These are phyloP conservation scores for Planoprotostelium fungivorum DNA, from an alignment of 78 protist genomes.

Conservation along the genomic window DNA sequence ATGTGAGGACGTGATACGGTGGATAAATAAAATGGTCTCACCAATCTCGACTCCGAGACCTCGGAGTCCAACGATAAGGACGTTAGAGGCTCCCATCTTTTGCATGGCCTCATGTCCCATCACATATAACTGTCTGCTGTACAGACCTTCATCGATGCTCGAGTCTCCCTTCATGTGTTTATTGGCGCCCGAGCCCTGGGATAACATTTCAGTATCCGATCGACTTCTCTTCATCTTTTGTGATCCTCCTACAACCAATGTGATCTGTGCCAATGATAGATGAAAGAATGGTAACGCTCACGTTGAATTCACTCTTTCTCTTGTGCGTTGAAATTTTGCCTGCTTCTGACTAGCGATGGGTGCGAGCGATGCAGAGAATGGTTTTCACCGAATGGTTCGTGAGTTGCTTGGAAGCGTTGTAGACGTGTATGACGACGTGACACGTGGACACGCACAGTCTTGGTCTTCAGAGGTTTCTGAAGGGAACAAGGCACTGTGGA, in stretches of 20 bases:
- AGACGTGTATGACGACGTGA: too few species aligned
- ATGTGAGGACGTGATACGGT: slow-evolving; percentile 84
- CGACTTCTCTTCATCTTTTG: too few species aligned
- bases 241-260: neutral
- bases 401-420: too few species aligned
- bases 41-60: slow-evolving; percentile 97
- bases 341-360: too few species aligned
- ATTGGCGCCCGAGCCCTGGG: neutral
- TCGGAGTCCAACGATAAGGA: slow-evolving; percentile 84
- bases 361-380: too few species aligned
- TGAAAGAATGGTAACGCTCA: neutral
- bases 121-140: slow-evolving; percentile 72
- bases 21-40: neutral
- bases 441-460: too few species aligned
- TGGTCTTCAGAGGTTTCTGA: too few species aligned
- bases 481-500: too few species aligned
- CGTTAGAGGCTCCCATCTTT: slow-evolving; percentile 51
- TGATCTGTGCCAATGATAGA: too few species aligned
- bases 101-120: slow-evolving; percentile 86
- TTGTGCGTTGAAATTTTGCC: neutral
- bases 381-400: too few species aligned
- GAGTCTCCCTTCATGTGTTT: slow-evolving; percentile 17
- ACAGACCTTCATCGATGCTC: slow-evolving; percentile 59
- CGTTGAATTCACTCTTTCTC: neutral
- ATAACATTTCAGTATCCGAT: neutral